Evolutionary conservation across 2,329 filamentous ascomycete genomes (phyloP).

Genomic region (Epichloe amarillans): DNA sequence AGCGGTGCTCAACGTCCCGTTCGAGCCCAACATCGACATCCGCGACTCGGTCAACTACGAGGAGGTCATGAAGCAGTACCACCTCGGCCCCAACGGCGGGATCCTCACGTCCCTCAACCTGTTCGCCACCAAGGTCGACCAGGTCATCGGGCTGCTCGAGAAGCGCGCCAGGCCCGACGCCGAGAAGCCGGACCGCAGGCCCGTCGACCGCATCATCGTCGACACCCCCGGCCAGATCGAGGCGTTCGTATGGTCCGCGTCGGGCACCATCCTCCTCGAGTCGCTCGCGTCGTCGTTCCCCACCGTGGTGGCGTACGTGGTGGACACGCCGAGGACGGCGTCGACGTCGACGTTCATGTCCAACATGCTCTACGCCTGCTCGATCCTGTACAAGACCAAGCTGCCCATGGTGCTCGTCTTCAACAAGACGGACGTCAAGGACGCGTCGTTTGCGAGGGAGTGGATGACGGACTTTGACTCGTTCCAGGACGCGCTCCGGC

Average conservation of each 20-base stretch:
- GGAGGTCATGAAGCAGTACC: constrained; percentile 99
- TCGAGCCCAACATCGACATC: constrained; percentile 96
- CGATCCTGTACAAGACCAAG: constrained; percentile 96
- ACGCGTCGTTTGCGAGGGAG: constrained; percentile 82
- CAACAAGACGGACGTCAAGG: constrained; percentile 96
- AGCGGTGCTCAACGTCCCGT: constrained; percentile 83
- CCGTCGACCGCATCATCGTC: constrained; percentile 73
- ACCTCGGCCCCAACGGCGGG: constrained; percentile 90
- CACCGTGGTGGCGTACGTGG: constrained; percentile 92
- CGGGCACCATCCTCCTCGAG: constrained; percentile 84
- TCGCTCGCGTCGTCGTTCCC: constrained; percentile 88
- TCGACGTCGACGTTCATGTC: constrained; percentile 98
- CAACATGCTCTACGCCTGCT: constrained; percentile 99
- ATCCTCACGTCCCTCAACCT: constrained; percentile 93
- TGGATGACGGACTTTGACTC: constrained; percentile 99
- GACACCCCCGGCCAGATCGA: constrained; percentile 98
- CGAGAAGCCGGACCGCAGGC: constrained; percentile 44
- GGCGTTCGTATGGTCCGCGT: constrained; percentile 97
- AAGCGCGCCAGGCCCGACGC: constrained; percentile 62
- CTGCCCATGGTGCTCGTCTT: constrained; percentile 97
- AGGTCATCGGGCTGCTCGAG: constrained; percentile 79
- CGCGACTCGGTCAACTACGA: constrained; percentile 98
- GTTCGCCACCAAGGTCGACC: constrained; percentile 96
- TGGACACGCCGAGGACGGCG: constrained; percentile 86
- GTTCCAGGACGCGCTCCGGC: constrained; percentile 73